These are phyloP conservation scores for Lantana camara DNA, from an alignment of 257 asterid genomes.

Conservation along the genomic window DNA sequence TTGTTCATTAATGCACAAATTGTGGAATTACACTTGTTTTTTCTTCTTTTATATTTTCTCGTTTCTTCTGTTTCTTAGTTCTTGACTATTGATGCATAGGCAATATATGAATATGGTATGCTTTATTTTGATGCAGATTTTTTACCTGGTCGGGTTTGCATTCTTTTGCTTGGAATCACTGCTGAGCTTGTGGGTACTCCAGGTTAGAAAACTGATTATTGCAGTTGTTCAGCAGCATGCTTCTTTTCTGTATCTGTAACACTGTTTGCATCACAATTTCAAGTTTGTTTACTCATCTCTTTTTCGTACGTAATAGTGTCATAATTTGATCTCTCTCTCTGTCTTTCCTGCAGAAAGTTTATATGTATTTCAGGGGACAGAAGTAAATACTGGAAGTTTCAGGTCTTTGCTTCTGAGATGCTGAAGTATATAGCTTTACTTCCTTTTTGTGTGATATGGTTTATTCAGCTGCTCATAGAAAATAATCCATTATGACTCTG, in stretches of 20 bases:
- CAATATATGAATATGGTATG: constrained; percentile 1
- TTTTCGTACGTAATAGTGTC: neutral
- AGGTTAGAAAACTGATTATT: constrained; percentile 57
- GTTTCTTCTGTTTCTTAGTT: constrained; percentile 2
- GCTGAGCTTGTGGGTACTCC: constrained; percentile 93
- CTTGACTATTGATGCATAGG: neutral
- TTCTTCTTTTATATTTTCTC: neutral
- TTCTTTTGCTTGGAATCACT: constrained; percentile 80
- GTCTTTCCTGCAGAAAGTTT: constrained; percentile 71
- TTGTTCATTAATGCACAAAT: too few relatives aligned
- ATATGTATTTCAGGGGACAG: constrained; percentile 80
- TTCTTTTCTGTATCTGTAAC: neutral
- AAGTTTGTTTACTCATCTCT: constrained; percentile 10
- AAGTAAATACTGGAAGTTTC: constrained; percentile 45
- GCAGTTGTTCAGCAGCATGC: neutral
- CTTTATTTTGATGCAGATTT: constrained; percentile 58
- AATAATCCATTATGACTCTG: constrained; percentile 6
- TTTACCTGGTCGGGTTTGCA: constrained; percentile 86
- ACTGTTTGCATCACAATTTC: neutral
- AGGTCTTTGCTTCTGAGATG: constrained; percentile 29
- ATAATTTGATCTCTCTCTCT: neutral
- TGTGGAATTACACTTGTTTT: neutral
- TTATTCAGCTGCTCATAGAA: constrained; percentile 15
- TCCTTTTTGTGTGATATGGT: constrained; percentile 28
- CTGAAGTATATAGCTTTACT: constrained; percentile 27